Percentiles rank a stretch among this genome's conserved stretches.
These are phyloP conservation scores for Fusarium papillatum DNA, from an alignment of 2,329 filamentous ascomycete genomes.

Conservation along the genomic window DNA sequence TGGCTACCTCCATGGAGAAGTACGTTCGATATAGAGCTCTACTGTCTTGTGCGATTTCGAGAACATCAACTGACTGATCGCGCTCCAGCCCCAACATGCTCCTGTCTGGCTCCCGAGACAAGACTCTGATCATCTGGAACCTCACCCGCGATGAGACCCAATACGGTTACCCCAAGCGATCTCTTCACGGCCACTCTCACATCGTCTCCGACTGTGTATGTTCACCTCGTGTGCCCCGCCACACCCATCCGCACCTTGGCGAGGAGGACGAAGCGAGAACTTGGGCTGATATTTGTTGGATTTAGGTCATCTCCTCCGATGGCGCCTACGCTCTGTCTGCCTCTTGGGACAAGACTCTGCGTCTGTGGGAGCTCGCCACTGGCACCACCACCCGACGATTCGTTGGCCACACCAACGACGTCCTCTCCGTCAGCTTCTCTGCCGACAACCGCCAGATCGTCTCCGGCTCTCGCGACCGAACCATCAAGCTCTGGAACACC, in stretches of 20 bases:
- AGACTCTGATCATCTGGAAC: conserved; percentile 99
- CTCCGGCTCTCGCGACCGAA: conserved; percentile 97
- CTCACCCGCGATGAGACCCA: conserved; percentile 97
- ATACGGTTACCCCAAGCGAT: conserved; percentile 99
- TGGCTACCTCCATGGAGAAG: conserved; percentile 99
- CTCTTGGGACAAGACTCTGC: conserved; percentile 99
- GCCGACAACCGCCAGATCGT: conserved; percentile 99
- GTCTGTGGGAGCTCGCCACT: conserved; percentile 98
- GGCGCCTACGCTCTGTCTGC: conserved; percentile 98
- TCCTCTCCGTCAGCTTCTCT: conserved; percentile 99
- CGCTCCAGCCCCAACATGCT: conserved; percentile 94
- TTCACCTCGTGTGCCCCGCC: conserved; percentile 50
- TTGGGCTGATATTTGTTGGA: conserved; percentile 41
- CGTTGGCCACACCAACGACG: conserved; percentile 99
- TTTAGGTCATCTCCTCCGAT: conserved; percentile 97
- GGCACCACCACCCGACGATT: conserved; percentile 98
- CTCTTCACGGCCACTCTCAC: conserved; percentile 98
- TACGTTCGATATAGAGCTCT: conserved; percentile 61
- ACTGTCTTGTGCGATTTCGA: conserved; percentile 5
- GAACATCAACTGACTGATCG: conserved; percentile 29
- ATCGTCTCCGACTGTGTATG: conserved; percentile 99
- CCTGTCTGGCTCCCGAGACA: conserved; percentile 96
- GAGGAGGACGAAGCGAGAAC: conserved; percentile 28
- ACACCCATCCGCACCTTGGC: conserved; percentile 11
- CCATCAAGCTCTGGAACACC: conserved; percentile 99